These are phyloP conservation scores for grape (Vitis vinifera) DNA, from an alignment of 164 flowering plant species.

Conservation along the genomic window DNA sequence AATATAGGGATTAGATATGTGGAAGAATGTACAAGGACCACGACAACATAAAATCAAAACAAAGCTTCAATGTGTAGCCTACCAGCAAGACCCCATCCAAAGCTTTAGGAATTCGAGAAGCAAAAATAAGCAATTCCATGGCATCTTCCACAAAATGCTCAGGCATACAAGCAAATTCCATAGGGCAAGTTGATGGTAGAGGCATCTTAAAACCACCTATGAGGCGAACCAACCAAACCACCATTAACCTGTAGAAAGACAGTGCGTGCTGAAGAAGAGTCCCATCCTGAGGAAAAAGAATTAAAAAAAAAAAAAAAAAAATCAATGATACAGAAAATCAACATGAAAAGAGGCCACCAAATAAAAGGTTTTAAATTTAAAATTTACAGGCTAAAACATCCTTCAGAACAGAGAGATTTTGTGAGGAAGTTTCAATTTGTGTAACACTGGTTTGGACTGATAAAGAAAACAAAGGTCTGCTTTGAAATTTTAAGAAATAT, in stretches of 20 bases:
- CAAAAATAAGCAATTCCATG: conserved; percentile 91
- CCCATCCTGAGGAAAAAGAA: conserved; percentile 53
- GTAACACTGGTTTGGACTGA: too few species aligned
- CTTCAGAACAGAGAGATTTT: too few species aligned
- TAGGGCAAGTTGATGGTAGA: conserved; percentile 79
- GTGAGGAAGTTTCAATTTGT: too few species aligned
- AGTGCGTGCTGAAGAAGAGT: conserved; percentile 73
- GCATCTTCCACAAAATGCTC: conserved; percentile 99
- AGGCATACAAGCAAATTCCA: conserved; percentile 93
- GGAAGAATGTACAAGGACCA: neutral
- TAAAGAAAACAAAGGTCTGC: too few species aligned
- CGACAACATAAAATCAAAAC: neutral
- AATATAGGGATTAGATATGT: neutral
- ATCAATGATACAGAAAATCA: neutral
- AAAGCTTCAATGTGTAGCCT: conserved; percentile 6
- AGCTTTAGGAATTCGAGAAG: conserved; percentile 87
- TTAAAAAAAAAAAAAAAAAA: neutral
- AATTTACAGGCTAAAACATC: too few species aligned
- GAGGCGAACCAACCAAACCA: conserved; percentile 84
- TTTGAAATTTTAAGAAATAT: too few species aligned
- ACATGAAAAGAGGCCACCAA: neutral
- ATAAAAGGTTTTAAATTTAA: too few species aligned
- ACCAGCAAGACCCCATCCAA: conserved; percentile 87
- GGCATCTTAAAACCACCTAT: conserved; percentile 97
- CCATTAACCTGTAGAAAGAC: conserved; percentile 87